Percentiles rank a stretch among this genome's conserved stretches.
phyloP scores from a whole-genome alignment of 75 land plant species.

The Ceratopteris richardii region DNA sequence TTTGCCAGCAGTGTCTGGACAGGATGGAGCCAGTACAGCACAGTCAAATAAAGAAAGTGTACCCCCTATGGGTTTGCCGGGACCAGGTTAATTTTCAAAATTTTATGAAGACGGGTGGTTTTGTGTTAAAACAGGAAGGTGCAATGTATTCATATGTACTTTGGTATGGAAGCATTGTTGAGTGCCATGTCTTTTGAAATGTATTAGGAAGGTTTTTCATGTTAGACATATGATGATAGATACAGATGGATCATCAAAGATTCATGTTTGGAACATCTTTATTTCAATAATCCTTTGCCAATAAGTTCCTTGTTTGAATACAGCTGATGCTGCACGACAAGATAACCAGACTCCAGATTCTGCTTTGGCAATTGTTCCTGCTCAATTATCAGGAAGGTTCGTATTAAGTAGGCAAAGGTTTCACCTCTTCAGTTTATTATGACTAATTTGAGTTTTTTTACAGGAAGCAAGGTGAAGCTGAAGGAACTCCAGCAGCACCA shows the following conservation, averaged over 20 bases:
- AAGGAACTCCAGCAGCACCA: not conserved
- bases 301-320: no score
- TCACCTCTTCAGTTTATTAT: not conserved
- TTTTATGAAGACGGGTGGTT: no score
- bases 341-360: constrained; percentile 2
- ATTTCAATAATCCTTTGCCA: no score
- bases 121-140: not conserved
- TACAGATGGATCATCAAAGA: not conserved
- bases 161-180: not conserved
- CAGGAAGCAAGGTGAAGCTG: not conserved
- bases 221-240: not conserved
- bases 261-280: no score
- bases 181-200: not conserved
- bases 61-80: not conserved
- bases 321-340: not conserved
- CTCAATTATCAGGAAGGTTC: constrained; percentile 1
- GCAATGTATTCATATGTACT: not conserved
- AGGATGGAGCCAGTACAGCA: not conserved
- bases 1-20: not conserved
- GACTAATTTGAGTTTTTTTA: not conserved
- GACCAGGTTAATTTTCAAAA: not conserved
- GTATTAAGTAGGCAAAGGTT: no score
- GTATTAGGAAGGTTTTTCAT: not conserved
- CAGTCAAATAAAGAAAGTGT: not conserved
- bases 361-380: not conserved